Evolutionary conservation across 2,329 filamentous ascomycete species (phyloP).

Genomic region (Aureobasidium sp.): DNA sequence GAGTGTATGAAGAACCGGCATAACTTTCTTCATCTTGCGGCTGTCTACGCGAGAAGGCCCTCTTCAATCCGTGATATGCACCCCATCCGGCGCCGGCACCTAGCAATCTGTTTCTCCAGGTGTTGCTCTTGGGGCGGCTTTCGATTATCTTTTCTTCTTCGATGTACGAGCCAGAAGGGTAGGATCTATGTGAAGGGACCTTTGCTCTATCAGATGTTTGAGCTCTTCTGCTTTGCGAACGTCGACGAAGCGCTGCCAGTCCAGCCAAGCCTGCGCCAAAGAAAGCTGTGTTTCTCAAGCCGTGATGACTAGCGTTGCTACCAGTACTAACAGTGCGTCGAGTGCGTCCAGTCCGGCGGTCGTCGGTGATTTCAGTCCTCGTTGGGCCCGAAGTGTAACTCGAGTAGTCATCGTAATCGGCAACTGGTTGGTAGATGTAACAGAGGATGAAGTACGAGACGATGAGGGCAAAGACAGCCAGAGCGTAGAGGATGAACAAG

Average conservation of each 20-base stretch:
- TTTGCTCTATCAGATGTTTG: slow-evolving; percentile 33
- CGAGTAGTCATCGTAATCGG: slow-evolving; percentile 25
- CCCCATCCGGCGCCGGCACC: slow-evolving; percentile 41
- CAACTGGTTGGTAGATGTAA: slow-evolving; percentile 29
- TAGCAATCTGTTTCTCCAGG: slow-evolving; percentile 41
- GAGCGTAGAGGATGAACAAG: slow-evolving; percentile 76
- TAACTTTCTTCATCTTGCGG: slow-evolving; percentile 46
- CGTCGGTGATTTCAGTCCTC: slow-evolving; percentile 18
- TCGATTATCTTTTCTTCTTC: slow-evolving; percentile 34
- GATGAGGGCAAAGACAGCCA: slow-evolving; percentile 49
- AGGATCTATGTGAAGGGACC: background rate
- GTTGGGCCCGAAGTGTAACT: slow-evolving; percentile 18
- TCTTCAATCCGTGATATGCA: slow-evolving; percentile 30
- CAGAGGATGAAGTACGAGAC: slow-evolving; percentile 17
- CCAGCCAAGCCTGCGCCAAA: slow-evolving; percentile 49
- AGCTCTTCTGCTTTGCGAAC: slow-evolving; percentile 19
- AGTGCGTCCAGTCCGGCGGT: slow-evolving; percentile 15
- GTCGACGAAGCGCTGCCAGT: slow-evolving; percentile 41
- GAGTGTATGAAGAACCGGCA: slow-evolving; percentile 42
- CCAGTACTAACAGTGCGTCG: slow-evolving; percentile 8
- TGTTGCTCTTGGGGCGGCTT: slow-evolving; percentile 25
- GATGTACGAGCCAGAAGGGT: slow-evolving; percentile 16
- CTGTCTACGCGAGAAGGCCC: slow-evolving; percentile 53
- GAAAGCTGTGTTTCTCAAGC: slow-evolving; percentile 18
- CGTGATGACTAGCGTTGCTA: slow-evolving; percentile 11